Base-by-base conservation (phyloP, 768 basidiomycete species). In the Lentinula boryana region DNA sequence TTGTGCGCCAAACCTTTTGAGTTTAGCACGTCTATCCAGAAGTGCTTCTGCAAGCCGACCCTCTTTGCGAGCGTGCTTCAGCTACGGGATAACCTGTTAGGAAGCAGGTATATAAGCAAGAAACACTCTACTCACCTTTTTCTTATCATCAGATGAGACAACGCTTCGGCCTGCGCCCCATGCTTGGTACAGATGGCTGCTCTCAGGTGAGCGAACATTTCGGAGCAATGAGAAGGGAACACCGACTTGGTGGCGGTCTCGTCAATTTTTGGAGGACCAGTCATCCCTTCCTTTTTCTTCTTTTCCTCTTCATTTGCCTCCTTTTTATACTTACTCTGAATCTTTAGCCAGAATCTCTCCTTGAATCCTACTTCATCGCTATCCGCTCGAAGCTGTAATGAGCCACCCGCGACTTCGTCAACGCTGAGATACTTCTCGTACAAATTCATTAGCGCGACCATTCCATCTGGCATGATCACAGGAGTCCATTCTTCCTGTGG, bases 401-500 rank as follows among this genome's bases (percentile, higher is more conserved):
- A 72, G 1, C 93, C 93, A 21, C 94, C 93, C 7, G 93, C 93
- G 32, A 90, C 85, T 67, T 95, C 91, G 66, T 96, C 94, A 46
- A 95, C 76, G 56, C 84, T 73, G 48, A 97, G 81, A 71, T 91
- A 95, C 68, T 88, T 95, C 69, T 94, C 92, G 68, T 95, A 95
- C 9, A 91, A 79, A 72, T 88, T 93, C 84, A 87, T 86, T 69
- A 95, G 89, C 6, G 91, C 89, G 52, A 90, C 84, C 88, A 93
- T 91, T 44, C 91, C 91, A 63, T 62, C 91, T 9, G 89, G 84
- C 23, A 91, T 72, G 60, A 94, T 76, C 27, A 93, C 82, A 15
- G 93, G 89, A 3, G 89, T 90, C 91, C 93, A 97, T 72, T 95
- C 94, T 72, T 97, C 94, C 72, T 96, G 92, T 4, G 91, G 89